Conservation (phyloP, 192 early-diverging fungal genomes). For the Pecoramyces ruminantium region DNA sequence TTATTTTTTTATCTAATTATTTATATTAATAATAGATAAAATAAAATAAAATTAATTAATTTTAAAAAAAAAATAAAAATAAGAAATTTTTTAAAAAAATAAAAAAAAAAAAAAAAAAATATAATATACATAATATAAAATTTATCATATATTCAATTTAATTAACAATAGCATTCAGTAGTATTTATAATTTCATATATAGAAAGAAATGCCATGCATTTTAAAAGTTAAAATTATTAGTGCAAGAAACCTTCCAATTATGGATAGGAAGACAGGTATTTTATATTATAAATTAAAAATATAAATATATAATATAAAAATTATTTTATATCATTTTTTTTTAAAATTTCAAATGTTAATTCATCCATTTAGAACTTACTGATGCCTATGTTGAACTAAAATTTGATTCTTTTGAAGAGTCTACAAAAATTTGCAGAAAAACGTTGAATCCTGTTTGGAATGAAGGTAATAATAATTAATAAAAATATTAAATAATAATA, state of each 20-base stretch:
- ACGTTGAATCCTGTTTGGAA: slow-evolving; percentile 73
- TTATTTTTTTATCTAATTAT: no score
- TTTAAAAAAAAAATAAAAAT: no score
- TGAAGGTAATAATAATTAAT: slow-evolving; percentile 23
- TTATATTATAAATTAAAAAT: no score
- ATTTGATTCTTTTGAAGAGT: slow-evolving; percentile 52
- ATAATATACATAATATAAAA: no score
- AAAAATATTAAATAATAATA: no score
- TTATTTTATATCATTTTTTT: slow-evolving; percentile 5
- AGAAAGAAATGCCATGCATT: slow-evolving; percentile 45
- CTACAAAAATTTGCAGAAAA: slow-evolving; percentile 44
- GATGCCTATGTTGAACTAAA: slow-evolving; percentile 72
- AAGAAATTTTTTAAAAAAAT: no score
- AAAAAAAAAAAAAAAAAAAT: no score
- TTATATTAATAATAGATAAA: no score
- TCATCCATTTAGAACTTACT: background rate
- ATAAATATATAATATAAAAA: background rate
- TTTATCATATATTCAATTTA: no score
- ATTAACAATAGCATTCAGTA: no score
- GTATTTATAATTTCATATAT: no score
- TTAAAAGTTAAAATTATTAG: slow-evolving; percentile 52
- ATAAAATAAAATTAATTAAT: no score
- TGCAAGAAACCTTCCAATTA: slow-evolving; percentile 62
- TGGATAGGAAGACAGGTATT: slow-evolving; percentile 65
- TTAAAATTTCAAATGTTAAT: background rate